Base-by-base conservation (phyloP, 371 early-diverging fungal species). In the Lichtheimia corymbifera region DNA sequence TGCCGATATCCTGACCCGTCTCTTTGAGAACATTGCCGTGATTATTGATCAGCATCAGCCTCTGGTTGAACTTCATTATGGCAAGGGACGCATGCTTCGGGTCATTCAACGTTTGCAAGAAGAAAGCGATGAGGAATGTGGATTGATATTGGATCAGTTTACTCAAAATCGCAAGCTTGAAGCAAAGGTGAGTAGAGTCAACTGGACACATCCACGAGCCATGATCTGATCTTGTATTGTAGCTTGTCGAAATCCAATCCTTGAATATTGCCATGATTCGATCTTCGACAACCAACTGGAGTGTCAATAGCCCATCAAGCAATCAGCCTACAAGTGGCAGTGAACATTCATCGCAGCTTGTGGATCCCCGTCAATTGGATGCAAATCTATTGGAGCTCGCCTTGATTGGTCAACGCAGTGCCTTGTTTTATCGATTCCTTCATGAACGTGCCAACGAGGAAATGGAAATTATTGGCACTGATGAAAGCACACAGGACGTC, bases 21-120 rank as follows among this genome's bases (percentile, higher is more conserved):
- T 97, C 47, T 96, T 94, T 71, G 97, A 97, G 71, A 84, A 85
- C 27, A 87, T 94, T 50, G 97, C 96, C 0, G 77, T 83, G 4
- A 82, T 93, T 18, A 82, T 96, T 25, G 94, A 96, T 70, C 87
- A 89, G 55, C 93, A 95, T 61, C 88, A 90, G 51, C 84, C 89
- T 1, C 72, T 94, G 12, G 90, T 97, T 0, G 90, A 93, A 59
- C 69, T 81, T 9, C 85, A 91, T 64, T 96, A 94, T 69, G 94
- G 93, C 0, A 80, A 85, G 4, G 96, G 97, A 9, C 82, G 86
- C n/a, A 91, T 95, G 89, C 71, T 95, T 15, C 82, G 92, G 17
- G 87, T 96, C 5, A 91, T 96, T 51, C 91, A 93, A 68, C 74
- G 90, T 11, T 68, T 97, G 44, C 94, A 96, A 70, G 87, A 91